phyloP scores from a whole-genome alignment of 305 asterid species.

The Fraxinus angustifolia region DNA sequence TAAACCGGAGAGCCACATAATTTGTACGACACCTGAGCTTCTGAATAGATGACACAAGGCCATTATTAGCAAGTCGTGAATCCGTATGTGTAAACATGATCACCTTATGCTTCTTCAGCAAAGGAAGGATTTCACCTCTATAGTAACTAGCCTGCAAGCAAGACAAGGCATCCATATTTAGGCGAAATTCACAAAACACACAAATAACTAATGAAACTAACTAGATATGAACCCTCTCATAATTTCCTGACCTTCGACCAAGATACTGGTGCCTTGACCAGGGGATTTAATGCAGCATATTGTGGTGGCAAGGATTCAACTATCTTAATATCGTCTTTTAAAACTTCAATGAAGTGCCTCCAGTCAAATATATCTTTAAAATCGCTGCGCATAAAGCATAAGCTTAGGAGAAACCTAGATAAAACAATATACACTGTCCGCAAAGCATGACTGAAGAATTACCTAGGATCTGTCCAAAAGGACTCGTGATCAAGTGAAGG shows the following conservation, averaged over 20 bases:
- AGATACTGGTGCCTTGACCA: constrained; percentile 65
- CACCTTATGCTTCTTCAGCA: constrained; percentile 63
- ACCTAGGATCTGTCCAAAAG: constrained; percentile 95
- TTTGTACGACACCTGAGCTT: constrained; percentile 80
- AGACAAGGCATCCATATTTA: not conserved
- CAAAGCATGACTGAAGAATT: not conserved
- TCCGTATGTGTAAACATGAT: constrained; percentile 70
- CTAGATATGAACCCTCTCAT: not conserved
- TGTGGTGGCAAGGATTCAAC: constrained; percentile 61
- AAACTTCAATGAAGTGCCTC: constrained; percentile 63
- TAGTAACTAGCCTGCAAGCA: constrained; percentile 66
- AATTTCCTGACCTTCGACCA: constrained; percentile 70
- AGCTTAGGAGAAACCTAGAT: constrained; percentile 12
- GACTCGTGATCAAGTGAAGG: constrained; percentile 88
- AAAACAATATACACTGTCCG: not conserved
- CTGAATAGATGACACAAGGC: constrained; percentile 58
- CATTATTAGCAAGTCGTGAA: constrained; percentile 82
- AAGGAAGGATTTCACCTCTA: constrained; percentile 52
- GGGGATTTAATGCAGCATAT: constrained; percentile 44
- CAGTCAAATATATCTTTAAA: constrained; percentile 90
- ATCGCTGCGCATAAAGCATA: constrained; percentile 38
- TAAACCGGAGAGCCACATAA: constrained; percentile 69
- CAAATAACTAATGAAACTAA: too few species aligned
- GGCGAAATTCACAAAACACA: not conserved
- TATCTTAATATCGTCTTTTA: constrained; percentile 61